These are phyloP conservation scores for Sarcocystis neurona DNA, from an alignment of 169 alveolate genomes.

Conservation along the genomic window DNA sequence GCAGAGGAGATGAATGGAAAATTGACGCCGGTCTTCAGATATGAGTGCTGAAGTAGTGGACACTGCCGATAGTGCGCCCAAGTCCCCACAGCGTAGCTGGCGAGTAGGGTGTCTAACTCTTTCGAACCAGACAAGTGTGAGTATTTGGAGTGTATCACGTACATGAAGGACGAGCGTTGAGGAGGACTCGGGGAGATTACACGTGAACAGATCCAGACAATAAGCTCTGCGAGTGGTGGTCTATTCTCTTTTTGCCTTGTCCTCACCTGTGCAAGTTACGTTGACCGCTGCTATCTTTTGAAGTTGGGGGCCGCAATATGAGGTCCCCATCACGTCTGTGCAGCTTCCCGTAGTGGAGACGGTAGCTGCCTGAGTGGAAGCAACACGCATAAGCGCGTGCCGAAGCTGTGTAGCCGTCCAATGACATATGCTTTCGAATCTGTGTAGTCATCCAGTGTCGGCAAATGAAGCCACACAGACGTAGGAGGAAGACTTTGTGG, in stretches of 20 bases:
- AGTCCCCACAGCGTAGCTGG: no score
- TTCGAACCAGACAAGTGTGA: background rate
- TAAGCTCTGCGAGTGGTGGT: no score
- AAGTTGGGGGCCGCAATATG: conserved; percentile 68
- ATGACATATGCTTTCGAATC: no score
- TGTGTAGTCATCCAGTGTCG: no score
- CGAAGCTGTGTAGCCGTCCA: background rate
- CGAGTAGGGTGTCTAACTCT: no score
- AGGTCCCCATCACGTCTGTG: conserved; percentile 68
- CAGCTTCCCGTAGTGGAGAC: conserved; percentile 71
- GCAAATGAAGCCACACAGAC: no score
- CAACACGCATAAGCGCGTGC: background rate
- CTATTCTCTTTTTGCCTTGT: no score
- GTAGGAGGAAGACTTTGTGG: no score
- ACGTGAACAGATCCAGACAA: no score
- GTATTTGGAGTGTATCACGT: background rate
- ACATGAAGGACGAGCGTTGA: background rate
- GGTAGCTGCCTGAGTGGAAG: conserved; percentile 30
- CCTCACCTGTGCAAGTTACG: conserved; percentile 71
- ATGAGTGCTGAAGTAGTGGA: background rate
- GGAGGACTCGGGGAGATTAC: no score
- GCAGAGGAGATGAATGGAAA: background rate
- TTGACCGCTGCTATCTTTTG: conserved; percentile 70
- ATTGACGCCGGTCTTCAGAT: no score
- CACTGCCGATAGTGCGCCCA: no score